Evolutionary conservation across 208 protist species (phyloP).

Genomic region (Leishmania major): DNA sequence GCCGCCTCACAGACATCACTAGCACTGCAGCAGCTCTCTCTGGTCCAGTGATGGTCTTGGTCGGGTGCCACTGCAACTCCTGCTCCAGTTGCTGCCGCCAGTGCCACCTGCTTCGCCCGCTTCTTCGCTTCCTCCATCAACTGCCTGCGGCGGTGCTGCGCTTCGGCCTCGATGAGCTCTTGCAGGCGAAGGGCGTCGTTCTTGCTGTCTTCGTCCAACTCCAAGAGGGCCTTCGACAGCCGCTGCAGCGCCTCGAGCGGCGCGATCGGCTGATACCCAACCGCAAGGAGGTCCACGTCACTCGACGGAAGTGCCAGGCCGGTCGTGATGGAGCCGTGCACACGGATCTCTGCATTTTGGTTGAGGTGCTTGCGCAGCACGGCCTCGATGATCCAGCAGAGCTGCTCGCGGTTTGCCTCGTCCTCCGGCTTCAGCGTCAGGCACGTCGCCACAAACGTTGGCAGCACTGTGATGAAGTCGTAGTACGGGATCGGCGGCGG

Average conservation of each 20-base stretch:
- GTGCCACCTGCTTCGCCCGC: slow-evolving; percentile 7
- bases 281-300: slow-evolving; percentile 85
- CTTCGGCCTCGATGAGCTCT: slow-evolving; percentile 38
- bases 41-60: not conserved
- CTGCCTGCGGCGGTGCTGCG: slow-evolving; percentile 18
- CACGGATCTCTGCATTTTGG: slow-evolving; percentile 49
- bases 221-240: slow-evolving; percentile 58
- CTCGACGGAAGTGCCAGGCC: slow-evolving; percentile 76
- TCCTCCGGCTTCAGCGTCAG: slow-evolving; percentile 53
- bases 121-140: slow-evolving; percentile 7
- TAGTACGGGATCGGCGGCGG: slow-evolving; percentile 35
- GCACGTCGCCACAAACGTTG: slow-evolving; percentile 67
- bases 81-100: slow-evolving; percentile 1
- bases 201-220: slow-evolving; percentile 46
- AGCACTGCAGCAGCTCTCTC: not conserved
- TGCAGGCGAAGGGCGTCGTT: slow-evolving; percentile 33
- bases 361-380: slow-evolving; percentile 41
- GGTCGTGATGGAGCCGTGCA: slow-evolving; percentile 82
- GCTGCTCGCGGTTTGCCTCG: slow-evolving; percentile 45
- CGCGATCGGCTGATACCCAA: slow-evolving; percentile 65
- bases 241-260: slow-evolving; percentile 74
- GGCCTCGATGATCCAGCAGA: slow-evolving; percentile 66
- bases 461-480: slow-evolving; percentile 63
- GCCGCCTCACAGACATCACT: not conserved
- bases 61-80: not conserved